Base-by-base conservation (phyloP, 108 stramenopile genomes). In the Mayamaea pseudoterrestris region DNA sequence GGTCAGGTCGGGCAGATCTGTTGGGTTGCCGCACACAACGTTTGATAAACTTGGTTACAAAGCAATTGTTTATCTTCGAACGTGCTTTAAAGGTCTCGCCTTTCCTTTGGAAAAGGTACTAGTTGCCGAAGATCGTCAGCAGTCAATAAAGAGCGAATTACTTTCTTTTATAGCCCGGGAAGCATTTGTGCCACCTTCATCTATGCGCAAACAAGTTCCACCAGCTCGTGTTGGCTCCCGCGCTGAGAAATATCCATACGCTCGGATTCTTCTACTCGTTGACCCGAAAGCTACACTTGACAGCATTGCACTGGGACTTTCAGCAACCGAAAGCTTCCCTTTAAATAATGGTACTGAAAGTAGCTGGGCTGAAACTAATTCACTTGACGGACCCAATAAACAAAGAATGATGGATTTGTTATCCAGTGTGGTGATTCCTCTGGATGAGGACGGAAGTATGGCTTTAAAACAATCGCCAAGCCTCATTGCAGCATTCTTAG, bases 281-380 rank as follows among this genome's bases (percentile, higher is more conserved):
- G 92, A 93, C 43, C 51, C 85, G 18, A 63, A 57, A 48, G 71
- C 80, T 14, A 63, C 79, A 41, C 58, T 93, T 14, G 86, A 90
- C 42, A 63, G 76, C 16, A 54, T 93, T 3, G 50, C 78, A 5
- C 42, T 86, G 21, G 74, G 73, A n/a, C 42, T 93, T 29, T 81
- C 87, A 56, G 83, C 78, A 7, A 63, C 75, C 11, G 69, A 63
- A 11, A 34, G 32, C 12, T 12, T 11, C 8, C 9, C 12, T 34
- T 34, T 34, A 12, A 12, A 34, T 12, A 12, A 34, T 8, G 32
- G 32, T 11, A 11, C 9, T 8, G 32, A 34, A 34, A 34, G 32
- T 34, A 12, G 32, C 12, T 8, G 9, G 32, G 9, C 8, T 8
- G 12, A 34, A 8, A 12, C 32, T 8, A 34, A 34, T 8, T 11